Percentiles rank a stretch among this genome's conserved stretches.
Conservation (phyloP, 228 moss, liverwort and hornwort species). For the Sphagnum magellanicum region DNA sequence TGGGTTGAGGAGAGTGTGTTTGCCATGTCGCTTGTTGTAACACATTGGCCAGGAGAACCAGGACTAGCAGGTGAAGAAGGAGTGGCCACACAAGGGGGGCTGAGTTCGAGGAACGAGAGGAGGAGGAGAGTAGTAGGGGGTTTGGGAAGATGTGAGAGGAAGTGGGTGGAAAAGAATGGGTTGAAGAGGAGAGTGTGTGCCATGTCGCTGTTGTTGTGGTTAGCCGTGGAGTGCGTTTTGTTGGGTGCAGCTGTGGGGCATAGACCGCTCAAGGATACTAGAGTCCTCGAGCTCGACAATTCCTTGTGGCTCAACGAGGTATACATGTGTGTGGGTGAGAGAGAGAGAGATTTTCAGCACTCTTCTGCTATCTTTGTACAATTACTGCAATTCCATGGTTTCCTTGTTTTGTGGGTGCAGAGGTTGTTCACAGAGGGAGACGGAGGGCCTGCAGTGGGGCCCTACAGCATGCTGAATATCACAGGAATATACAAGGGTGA, state of each 20-base stretch:
- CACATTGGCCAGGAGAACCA: too few species aligned
- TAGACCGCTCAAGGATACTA: constrained; percentile 70
- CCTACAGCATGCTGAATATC: constrained; percentile 87
- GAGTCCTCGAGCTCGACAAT: constrained; percentile 52
- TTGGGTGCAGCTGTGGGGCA: constrained; percentile 59
- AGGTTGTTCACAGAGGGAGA: constrained; percentile 67
- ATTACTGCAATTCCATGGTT: neutral
- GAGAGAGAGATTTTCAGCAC: neutral
- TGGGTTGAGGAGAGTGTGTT: too few species aligned
- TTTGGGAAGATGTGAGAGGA: too few species aligned
- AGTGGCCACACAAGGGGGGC: too few species aligned
- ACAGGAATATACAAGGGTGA: constrained; percentile 90
- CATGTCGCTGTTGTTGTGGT: constrained; percentile 36
- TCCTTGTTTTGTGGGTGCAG: constrained; percentile 35
- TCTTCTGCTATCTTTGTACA: neutral
- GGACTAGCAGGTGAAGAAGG: too few species aligned
- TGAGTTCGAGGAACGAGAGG: too few species aligned
- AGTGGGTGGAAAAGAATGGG: too few species aligned
- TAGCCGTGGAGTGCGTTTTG: constrained; percentile 42
- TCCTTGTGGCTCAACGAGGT: constrained; percentile 69
- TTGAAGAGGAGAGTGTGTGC: constrained; percentile 10
- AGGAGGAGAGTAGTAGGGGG: too few species aligned
- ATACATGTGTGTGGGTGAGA: neutral
- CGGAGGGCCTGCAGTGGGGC: constrained; percentile 58
- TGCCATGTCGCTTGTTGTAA: too few species aligned